phyloP scores from a whole-genome alignment of 2,329 filamentous ascomycete genomes.

The Aspergillus fumigatus region DNA sequence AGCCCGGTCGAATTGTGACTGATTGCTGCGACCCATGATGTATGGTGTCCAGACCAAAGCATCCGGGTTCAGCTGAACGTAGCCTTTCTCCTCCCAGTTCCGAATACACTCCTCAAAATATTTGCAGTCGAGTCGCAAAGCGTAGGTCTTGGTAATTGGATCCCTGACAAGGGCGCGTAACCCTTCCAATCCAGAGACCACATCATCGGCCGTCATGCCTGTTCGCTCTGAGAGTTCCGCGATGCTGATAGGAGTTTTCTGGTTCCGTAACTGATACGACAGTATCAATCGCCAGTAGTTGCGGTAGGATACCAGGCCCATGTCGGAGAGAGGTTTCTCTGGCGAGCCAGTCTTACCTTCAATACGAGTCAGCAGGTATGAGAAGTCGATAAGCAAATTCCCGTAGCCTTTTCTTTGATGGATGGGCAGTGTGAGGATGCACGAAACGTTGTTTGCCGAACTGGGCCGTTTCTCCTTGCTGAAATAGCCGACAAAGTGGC shows the following conservation, averaged over 20 bases:
- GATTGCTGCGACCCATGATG: slow-evolving; percentile 84
- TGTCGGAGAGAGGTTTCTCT: slow-evolving; percentile 95
- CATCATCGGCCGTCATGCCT: slow-evolving; percentile 93
- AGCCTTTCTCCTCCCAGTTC: slow-evolving; percentile 84
- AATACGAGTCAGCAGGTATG: slow-evolving; percentile 87
- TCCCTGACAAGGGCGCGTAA: slow-evolving; percentile 85
- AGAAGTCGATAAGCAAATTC: slow-evolving; percentile 95
- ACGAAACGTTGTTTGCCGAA: slow-evolving; percentile 95
- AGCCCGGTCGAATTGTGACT: slow-evolving; percentile 76
- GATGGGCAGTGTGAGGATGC: slow-evolving; percentile 91
- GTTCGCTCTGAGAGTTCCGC: slow-evolving; percentile 69
- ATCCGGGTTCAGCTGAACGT: slow-evolving; percentile 76
- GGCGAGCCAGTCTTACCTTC: slow-evolving; percentile 93
- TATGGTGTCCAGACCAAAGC: slow-evolving; percentile 93
- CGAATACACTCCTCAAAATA: slow-evolving; percentile 85
- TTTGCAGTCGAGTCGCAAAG: slow-evolving; percentile 76
- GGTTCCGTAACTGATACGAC: slow-evolving; percentile 73
- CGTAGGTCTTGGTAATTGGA: slow-evolving; percentile 81
- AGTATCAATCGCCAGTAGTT: slow-evolving; percentile 94
- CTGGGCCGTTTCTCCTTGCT: slow-evolving; percentile 96
- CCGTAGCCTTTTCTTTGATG: slow-evolving; percentile 97
- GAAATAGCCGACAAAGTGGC: slow-evolving; percentile 98
- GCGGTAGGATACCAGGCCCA: slow-evolving; percentile 94
- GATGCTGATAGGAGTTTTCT: slow-evolving; percentile 54
- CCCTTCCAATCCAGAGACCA: slow-evolving; percentile 88